Percentiles rank a stretch among this genome's conserved stretches.
phyloP scores from a whole-genome alignment of 108 stramenopile genomes.

The Cyclotella distinguenda region DNA sequence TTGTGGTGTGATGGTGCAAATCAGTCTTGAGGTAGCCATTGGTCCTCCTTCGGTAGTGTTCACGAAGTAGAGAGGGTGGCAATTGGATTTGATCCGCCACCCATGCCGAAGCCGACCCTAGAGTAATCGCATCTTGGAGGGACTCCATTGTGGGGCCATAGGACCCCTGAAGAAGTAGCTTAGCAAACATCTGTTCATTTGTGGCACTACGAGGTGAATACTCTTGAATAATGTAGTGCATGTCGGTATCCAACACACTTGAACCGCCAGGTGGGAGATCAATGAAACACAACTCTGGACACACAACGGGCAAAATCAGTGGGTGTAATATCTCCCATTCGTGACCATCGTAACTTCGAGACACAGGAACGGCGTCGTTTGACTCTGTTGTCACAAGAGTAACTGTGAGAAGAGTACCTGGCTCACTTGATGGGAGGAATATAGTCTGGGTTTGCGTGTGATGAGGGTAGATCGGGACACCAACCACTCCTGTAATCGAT shows the following conservation, averaged over 20 bases:
- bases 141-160: constrained; percentile 20
- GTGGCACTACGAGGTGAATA: constrained; percentile 7
- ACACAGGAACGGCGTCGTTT: constrained; percentile 7
- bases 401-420: constrained; percentile 2
- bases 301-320: constrained; percentile 8
- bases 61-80: constrained; percentile 14
- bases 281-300: neutral
- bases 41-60: constrained; percentile 19
- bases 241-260: neutral
- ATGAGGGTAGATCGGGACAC: constrained; percentile 6
- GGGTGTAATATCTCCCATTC: constrained; percentile 20
- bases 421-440: constrained; percentile 5
- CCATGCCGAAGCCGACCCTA: constrained; percentile 18
- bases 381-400: constrained; percentile 9
- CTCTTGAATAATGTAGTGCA: constrained; percentile 20
- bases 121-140: constrained; percentile 14
- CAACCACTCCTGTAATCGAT: constrained; percentile 12
- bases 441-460: neutral
- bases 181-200: constrained; percentile 2
- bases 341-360: constrained; percentile 27
- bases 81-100: constrained; percentile 22
- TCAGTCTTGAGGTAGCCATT: constrained; percentile 23
- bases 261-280: neutral
- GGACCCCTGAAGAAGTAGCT: constrained; percentile 21
- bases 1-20: constrained; percentile 5